These are phyloP conservation scores for Saksenaea vasiformis DNA, from an alignment of 371 early-diverging fungal species.

Conservation along the genomic window DNA sequence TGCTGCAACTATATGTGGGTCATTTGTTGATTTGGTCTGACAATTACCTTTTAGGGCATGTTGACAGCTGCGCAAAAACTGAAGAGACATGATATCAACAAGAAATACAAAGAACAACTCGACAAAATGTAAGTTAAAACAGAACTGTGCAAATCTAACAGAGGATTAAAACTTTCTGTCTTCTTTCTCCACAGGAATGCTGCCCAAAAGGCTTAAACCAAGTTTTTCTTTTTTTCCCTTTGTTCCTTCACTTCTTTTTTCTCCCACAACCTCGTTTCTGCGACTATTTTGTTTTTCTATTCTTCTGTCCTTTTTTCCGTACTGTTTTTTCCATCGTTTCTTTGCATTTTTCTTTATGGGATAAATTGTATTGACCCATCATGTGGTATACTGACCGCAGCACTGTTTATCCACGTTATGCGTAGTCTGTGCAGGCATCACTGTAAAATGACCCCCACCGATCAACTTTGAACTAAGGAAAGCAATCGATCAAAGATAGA, in stretches of 20 bases:
- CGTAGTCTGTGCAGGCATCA: slow-evolving; percentile 6
- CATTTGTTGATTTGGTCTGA: slow-evolving; percentile 9
- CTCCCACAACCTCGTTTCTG: background rate
- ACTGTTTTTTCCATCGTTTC: background rate
- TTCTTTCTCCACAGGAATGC: slow-evolving; percentile 24
- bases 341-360: background rate
- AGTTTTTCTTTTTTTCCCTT: background rate
- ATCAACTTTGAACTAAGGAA: background rate
- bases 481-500: background rate
- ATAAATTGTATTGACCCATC: slow-evolving; percentile 4
- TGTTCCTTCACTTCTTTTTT: background rate
- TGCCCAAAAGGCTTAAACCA: slow-evolving; percentile 22
- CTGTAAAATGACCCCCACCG: background rate
- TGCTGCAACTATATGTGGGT: background rate
- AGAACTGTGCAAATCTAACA: background rate
- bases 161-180: background rate
- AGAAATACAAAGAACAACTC: slow-evolving; percentile 62
- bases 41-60: slow-evolving; percentile 40
- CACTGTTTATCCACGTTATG: background rate
- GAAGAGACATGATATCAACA: slow-evolving; percentile 78
- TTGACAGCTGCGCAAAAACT: slow-evolving; percentile 95
- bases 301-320: background rate
- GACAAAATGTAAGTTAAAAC: slow-evolving; percentile 56
- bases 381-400: background rate
- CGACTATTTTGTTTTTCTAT: slow-evolving; percentile 3